phyloP scores from a whole-genome alignment of 164 flowering plant species.

The Euptelea pleiosperma region DNA sequence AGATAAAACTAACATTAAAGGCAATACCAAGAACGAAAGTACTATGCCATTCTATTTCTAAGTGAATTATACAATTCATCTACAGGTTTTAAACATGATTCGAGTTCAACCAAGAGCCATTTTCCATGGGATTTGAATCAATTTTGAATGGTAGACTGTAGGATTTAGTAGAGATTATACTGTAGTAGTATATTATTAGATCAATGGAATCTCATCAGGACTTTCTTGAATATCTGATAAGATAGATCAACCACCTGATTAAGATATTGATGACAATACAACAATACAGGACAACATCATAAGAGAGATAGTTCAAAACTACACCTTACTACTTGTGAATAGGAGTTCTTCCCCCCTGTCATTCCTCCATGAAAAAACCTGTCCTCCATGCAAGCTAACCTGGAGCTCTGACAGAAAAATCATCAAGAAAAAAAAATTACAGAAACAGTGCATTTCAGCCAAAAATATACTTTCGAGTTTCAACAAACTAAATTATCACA shows the following conservation, averaged over 20 bases:
- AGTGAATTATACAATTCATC: background rate
- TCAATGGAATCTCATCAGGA: background rate
- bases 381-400: constrained; percentile 95
- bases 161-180: background rate
- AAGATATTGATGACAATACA: background rate
- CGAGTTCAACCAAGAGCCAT: background rate
- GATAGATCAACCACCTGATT: background rate
- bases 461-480: too few species aligned
- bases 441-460: background rate
- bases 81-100: background rate
- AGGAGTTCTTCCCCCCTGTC: constrained; percentile 87
- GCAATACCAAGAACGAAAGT: background rate
- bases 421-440: constrained; percentile 15
- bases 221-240: too few species aligned
- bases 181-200: background rate
- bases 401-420: constrained; percentile 26
- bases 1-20: background rate
- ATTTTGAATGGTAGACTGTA: background rate
- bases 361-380: constrained; percentile 83
- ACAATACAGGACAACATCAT: background rate
- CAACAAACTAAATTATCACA: too few species aligned
- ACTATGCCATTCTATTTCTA: background rate
- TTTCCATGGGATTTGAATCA: background rate
- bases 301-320: constrained; percentile 3
- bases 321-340: constrained; percentile 88